These are phyloP conservation scores for Fraxinus xanthoxyloides DNA, from an alignment of 305 asterid species.

Conservation along the genomic window DNA sequence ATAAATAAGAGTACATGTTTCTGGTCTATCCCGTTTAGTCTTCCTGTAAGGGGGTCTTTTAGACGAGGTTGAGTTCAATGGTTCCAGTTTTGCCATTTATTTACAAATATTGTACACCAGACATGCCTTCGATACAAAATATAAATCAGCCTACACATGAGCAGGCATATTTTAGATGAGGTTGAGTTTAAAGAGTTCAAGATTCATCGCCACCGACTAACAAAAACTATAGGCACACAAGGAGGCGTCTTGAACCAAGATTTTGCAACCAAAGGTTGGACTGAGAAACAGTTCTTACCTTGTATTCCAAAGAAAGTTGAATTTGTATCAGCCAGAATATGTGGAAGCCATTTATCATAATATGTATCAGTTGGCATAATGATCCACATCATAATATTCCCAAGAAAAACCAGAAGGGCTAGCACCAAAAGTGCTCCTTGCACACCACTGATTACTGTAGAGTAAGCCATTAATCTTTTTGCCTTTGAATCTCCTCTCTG, in stretches of 20 bases:
- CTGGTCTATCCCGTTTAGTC: too few species aligned
- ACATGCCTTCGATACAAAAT: background rate
- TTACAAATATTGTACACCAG: background rate
- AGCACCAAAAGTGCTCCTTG: conserved; percentile 49
- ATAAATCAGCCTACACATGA: background rate
- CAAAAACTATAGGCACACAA: background rate
- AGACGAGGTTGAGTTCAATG: background rate
- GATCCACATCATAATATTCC: conserved; percentile 92
- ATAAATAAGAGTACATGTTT: background rate
- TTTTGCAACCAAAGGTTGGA: background rate
- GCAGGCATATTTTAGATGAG: background rate
- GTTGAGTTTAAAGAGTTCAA: background rate
- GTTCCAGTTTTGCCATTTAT: background rate
- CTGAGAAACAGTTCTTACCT: conserved; percentile 36
- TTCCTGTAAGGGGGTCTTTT: too few species aligned
- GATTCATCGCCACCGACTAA: background rate
- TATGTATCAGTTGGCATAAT: conserved; percentile 87
- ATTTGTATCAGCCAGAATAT: conserved; percentile 57
- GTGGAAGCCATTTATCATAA: conserved; percentile 70
- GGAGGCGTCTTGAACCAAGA: background rate
- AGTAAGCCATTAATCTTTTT: conserved; percentile 29
- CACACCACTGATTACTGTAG: conserved; percentile 33
- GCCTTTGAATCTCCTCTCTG: conserved; percentile 3
- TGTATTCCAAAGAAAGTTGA: conserved; percentile 85
- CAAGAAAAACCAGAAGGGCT: conserved; percentile 65